Evolutionary conservation across 2,329 filamentous ascomycete species (phyloP).

Genomic region (Colletotrichum sp.): DNA sequence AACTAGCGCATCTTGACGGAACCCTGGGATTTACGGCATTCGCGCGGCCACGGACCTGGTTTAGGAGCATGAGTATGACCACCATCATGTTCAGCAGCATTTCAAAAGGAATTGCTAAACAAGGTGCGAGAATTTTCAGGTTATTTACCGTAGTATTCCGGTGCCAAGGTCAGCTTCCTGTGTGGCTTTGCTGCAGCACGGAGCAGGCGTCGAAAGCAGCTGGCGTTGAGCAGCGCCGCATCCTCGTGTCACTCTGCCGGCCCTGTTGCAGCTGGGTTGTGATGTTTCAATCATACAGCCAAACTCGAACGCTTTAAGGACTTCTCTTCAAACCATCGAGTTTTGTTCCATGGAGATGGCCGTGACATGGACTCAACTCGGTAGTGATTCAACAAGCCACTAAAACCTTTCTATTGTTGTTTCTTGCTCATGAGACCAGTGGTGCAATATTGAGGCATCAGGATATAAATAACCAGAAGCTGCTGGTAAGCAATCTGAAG

Average conservation of each 20-base stretch:
- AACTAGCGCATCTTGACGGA: accelerated
- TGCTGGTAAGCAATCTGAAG: not conserved
- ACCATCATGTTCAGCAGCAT: no score
- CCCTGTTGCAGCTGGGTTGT: not conserved
- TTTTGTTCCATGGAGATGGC: accelerated
- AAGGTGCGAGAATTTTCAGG: accelerated
- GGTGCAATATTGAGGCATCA: accelerated
- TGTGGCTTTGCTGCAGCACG: not conserved
- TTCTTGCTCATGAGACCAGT: not conserved
- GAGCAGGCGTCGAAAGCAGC: accelerated
- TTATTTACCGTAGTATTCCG: not conserved
- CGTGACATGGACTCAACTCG: accelerated
- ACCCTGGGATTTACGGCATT: no score
- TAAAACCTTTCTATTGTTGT: accelerated
- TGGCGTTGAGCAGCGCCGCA: not conserved
- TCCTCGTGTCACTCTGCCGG: no score
- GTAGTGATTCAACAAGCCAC: accelerated
- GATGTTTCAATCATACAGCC: accelerated
- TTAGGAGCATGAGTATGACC: no score
- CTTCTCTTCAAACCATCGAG: accelerated
- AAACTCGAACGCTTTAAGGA: accelerated
- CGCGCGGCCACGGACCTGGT: no score
- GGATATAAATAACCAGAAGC: accelerated
- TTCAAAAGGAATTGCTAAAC: no score
- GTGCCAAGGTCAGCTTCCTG: not conserved